These are phyloP conservation scores for Penicillium sp. DNA, from an alignment of 2,329 filamentous ascomycete species.

Conservation along the genomic window DNA sequence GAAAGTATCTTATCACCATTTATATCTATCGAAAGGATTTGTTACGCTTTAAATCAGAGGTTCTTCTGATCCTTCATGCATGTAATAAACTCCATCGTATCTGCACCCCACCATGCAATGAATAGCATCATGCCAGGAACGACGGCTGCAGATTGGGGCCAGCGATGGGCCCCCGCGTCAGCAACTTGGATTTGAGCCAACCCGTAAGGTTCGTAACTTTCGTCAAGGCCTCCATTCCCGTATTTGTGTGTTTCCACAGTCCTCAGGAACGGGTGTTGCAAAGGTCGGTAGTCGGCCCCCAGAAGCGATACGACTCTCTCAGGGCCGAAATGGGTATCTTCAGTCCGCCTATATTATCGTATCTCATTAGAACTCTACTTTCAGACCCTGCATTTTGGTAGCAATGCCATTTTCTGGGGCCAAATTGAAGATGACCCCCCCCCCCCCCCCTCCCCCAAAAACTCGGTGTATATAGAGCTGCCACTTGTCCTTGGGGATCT, in stretches of 20 bases:
- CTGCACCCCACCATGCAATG: not conserved
- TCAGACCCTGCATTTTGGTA: not conserved
- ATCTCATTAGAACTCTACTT: not conserved
- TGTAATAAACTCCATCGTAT: not conserved
- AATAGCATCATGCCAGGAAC: constrained; percentile 5
- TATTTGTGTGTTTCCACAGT: not conserved
- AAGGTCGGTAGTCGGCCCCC: not conserved
- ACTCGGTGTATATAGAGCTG: not conserved
- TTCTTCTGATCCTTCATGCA: not conserved
- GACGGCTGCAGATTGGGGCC: not conserved
- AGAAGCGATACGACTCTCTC: not conserved
- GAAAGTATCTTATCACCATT: not conserved
- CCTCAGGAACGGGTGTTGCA: not conserved
- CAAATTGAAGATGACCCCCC: not conserved
- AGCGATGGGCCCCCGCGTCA: not conserved
- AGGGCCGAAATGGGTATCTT: not conserved
- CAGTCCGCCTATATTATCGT: not conserved
- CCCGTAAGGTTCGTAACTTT: not conserved
- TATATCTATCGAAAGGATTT: no score
- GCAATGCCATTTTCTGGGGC: not conserved
- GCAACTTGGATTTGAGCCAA: not conserved
- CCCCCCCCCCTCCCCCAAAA: not conserved
- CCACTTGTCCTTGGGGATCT: not conserved
- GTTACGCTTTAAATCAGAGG: not conserved
- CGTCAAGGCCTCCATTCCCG: not conserved